Base-by-base conservation (phyloP, 2,329 filamentous ascomycete genomes). In the Teratosphaeria pseudoeucalypti region DNA sequence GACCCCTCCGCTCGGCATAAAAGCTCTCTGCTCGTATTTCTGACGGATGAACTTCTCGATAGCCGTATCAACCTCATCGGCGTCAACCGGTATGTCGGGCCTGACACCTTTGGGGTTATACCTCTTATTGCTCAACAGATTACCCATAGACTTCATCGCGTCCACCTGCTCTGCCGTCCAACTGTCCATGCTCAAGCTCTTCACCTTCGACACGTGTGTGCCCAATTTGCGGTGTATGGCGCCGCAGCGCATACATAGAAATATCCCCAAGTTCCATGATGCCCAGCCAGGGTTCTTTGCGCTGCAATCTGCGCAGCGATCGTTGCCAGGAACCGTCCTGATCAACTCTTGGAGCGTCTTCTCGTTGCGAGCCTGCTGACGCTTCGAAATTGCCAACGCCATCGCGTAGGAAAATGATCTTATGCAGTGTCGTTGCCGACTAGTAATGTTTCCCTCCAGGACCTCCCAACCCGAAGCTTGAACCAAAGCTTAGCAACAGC, bases 191-290 rank as follows among this genome's bases (percentile, higher is more conserved):
- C 89, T 97, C 77, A 99, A 76, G 43, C 92, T 97, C 76, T 99
- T 99, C 79, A 99, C 91, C 75, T 99, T 99, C 66, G 92, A 96
- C 64, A 99, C 90, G 75, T 99, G 94, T 49, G 94, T 97, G 62
- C 94, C 94, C 70, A 99, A 81, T 77, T 97, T 97, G 71, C 94
- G 89, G 78, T 99, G 94, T 70, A 97, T 83, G 58, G 91, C 84
- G 58, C 92, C 94, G 80, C 94, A 99, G 73, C 94, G 90, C 89
- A 99, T 95, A 77, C 94, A 99, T 56, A 99, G 81, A 73, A 99
- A 99, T 65, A 97, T 85, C 61, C 94, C 94, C 76, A 99, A 79
- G 89, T 96, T 96, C 92, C 92, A 96, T 78, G 90, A 95, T 74
- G 92, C 91, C 92, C 92, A 96, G 78, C 86, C 90, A 85, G 94